Percentiles rank a stretch among this genome's conserved stretches.
These are phyloP conservation scores for Ochetophila trinervis DNA, from an alignment of 306 rosid genomes.

Conservation along the genomic window DNA sequence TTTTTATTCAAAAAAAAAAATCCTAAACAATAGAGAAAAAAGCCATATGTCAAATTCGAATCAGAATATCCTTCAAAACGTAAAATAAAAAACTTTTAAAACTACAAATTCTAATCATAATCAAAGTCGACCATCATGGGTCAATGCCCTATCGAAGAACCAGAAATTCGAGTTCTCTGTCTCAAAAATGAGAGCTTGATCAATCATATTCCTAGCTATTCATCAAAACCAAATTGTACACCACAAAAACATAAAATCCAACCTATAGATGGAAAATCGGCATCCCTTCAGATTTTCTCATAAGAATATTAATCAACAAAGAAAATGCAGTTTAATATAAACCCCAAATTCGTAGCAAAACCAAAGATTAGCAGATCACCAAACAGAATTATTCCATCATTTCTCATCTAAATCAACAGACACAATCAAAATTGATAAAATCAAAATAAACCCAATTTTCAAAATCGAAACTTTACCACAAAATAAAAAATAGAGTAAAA, in stretches of 20 bases:
- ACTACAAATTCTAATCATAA: neutral
- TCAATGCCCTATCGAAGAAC: slow-evolving; percentile 3
- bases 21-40: neutral
- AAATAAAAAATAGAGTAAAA: too few species aligned
- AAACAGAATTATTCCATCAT: too few species aligned
- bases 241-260: neutral
- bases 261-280: too few species aligned
- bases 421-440: too few species aligned
- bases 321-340: neutral
- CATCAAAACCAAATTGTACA: neutral
- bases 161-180: neutral
- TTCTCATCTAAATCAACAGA: too few species aligned
- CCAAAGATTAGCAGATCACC: too few species aligned
- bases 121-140: neutral
- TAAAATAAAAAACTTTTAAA: neutral
- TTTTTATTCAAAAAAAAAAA: neutral
- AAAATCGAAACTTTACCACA: too few species aligned
- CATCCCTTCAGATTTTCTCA: too few species aligned
- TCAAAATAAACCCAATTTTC: too few species aligned
- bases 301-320: neutral
- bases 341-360: slow-evolving; percentile 4
- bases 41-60: neutral
- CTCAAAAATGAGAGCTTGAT: neutral
- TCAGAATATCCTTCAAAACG: neutral
- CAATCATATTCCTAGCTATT: neutral